Evolutionary conservation across 768 basidiomycete species (phyloP).

Genomic region (Russula ochroleuca): DNA sequence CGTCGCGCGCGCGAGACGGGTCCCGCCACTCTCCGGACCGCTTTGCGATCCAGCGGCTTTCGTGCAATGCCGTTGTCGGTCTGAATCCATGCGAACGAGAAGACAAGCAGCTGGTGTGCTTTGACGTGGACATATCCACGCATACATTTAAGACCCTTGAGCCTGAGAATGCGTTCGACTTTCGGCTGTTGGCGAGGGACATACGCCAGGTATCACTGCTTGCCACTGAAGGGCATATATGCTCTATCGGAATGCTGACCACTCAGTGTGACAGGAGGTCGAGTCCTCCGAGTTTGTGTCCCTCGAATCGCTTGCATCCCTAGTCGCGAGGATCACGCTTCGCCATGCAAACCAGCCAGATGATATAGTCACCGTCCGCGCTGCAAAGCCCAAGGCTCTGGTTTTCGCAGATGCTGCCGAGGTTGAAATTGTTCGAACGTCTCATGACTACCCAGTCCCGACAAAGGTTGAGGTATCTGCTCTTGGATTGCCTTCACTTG

Average conservation of each 20-base stretch:
- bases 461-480: not conserved
- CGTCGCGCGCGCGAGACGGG: slow-evolving; percentile 32
- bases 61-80: slow-evolving; percentile 57
- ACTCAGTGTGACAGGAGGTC: not conserved
- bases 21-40: slow-evolving; percentile 21
- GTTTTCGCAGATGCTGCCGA: slow-evolving; percentile 62
- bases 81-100: slow-evolving; percentile 61
- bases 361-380: slow-evolving; percentile 46
- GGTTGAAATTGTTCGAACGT: slow-evolving; percentile 52
- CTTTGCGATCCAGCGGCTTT: slow-evolving; percentile 40
- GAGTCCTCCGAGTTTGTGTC: slow-evolving; percentile 51
- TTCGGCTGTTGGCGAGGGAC: slow-evolving; percentile 39
- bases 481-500: slow-evolving; percentile 10
- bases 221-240: not conserved
- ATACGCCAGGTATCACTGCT: slow-evolving; percentile 36
- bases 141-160: slow-evolving; percentile 7
- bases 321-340: slow-evolving; percentile 58
- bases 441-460: slow-evolving; percentile 36
- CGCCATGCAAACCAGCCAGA: slow-evolving; percentile 27
- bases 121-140: slow-evolving; percentile 43
- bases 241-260: not conserved
- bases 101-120: slow-evolving; percentile 56
- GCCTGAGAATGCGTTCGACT: slow-evolving; percentile 34
- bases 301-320: slow-evolving; percentile 71
- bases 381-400: slow-evolving; percentile 69